Percentiles rank a stretch among this genome's conserved stretches.
phyloP scores from a whole-genome alignment of 2,329 filamentous ascomycete genomes.

The Fusarium nelsonii region DNA sequence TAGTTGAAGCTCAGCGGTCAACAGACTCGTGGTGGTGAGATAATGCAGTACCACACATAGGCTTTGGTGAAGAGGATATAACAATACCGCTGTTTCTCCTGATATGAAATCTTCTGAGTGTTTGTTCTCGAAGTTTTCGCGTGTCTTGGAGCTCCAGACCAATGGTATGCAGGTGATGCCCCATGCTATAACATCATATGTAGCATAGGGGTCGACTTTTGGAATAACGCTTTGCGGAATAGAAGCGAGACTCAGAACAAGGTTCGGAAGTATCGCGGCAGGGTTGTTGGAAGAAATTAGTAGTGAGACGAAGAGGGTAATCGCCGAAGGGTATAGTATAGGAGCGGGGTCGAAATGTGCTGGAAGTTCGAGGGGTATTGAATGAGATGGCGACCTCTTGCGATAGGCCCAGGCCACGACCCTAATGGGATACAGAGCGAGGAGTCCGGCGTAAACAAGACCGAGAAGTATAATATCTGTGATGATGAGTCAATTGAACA shows the following conservation, averaged over 20 bases:
- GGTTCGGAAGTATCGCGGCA: conserved; percentile 77
- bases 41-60: conserved; percentile 80
- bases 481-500: conserved; percentile 2
- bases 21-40: conserved; percentile 88
- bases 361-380: conserved; percentile 68
- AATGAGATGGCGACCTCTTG: conserved; percentile 54
- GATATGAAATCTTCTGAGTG: conserved; percentile 53
- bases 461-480: conserved; percentile 60
- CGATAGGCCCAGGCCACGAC: conserved; percentile 64
- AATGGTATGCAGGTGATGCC: conserved; percentile 78
- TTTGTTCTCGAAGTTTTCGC: conserved; percentile 53
- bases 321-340: conserved; percentile 83
- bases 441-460: conserved; percentile 55
- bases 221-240: conserved; percentile 81
- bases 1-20: conserved; percentile 88
- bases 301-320: conserved; percentile 82
- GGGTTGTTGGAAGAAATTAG: conserved; percentile 74
- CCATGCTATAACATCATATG: conserved; percentile 82
- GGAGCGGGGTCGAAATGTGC: conserved; percentile 90
- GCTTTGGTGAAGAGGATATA: conserved; percentile 88
- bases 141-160: conserved; percentile 45
- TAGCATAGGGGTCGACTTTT: conserved; percentile 65
- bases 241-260: conserved; percentile 83
- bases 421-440: conserved; percentile 70
- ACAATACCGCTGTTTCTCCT: conserved; percentile 69